Base-by-base conservation (phyloP, 495 filamentous ascomycete genomes). In the Amniculicola lignicola region DNA sequence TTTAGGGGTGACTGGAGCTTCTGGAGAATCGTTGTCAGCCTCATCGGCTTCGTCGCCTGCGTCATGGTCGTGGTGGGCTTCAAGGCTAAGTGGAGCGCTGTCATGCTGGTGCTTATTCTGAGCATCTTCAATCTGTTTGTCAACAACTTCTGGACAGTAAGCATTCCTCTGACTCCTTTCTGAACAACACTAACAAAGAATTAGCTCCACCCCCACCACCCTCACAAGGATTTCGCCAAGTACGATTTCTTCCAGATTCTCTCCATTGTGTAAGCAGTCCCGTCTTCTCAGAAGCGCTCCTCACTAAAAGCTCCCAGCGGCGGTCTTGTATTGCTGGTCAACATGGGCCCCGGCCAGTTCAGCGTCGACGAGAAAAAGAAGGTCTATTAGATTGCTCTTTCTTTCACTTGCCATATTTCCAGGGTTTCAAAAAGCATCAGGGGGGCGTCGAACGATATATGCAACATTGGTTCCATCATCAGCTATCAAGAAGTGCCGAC, bases 281-380 rank as follows among this genome's bases (percentile, higher is more conserved):
- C 22, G 11, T 4, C 22, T 7, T 18, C 27, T 35, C 19, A 4
- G 18, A 27, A 40, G 28, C 23, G 15, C 36, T 16, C n/a, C 14
- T 25, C 14, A 43, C 61, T 65, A 61, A 67, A 16, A 33, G 10
- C 6, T 18, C 14, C 21, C 44, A 87, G 84, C 56, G 93, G 93
- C 51, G 93, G 93, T 65, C 85, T 98, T 40, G 77, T 98, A 41
- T 84, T 98, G 52, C 80, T 98, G 50, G 89, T 96, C 72, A 98
- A 98, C 82, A 96, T 92, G 84, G 93, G 93, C 49, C 94, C 93
- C 11, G 93, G 93, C 41, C 88, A 95, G 73, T 85, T 96, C 76
- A 94, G 88, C 70, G 89, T 98, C 73, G 93, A 98, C 71, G 94
- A 97, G 81, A 98, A 98, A 85, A 98, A 98, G 85, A 98, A 98